These are phyloP conservation scores for Alternaria postmessia DNA, from an alignment of 2,329 filamentous ascomycete genomes.

Conservation along the genomic window DNA sequence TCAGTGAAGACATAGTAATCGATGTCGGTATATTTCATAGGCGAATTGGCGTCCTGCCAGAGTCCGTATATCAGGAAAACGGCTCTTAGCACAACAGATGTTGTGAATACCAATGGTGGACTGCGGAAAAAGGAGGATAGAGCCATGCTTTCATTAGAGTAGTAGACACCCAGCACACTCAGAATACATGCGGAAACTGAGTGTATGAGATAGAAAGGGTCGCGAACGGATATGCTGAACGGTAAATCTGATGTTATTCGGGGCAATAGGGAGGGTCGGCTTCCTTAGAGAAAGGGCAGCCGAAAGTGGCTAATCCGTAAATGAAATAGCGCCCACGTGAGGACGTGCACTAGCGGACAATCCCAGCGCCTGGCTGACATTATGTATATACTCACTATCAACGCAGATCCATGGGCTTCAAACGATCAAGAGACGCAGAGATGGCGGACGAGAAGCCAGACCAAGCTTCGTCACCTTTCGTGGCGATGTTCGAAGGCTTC, in stretches of 20 bases:
- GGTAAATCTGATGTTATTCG: neutral
- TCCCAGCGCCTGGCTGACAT: conserved; percentile 34
- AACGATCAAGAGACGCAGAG: conserved; percentile 47
- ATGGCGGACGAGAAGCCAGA: conserved; percentile 46
- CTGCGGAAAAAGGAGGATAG: conserved; percentile 46
- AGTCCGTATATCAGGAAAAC: conserved; percentile 84
- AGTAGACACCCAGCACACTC: neutral
- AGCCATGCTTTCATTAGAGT: conserved; percentile 27
- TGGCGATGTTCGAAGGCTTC: conserved; percentile 84
- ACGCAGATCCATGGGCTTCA: conserved; percentile 33
- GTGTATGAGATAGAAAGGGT: neutral
- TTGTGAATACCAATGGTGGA: conserved; percentile 51
- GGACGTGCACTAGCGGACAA: conserved; percentile 26
- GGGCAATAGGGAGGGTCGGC: conserved; percentile 4
- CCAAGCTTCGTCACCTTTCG: conserved; percentile 54
- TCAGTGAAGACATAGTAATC: conserved; percentile 99
- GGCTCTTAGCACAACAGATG: conserved; percentile 70
- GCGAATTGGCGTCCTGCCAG: conserved; percentile 89
- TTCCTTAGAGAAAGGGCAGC: conserved; percentile 19
- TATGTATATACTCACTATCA: conserved; percentile 16
- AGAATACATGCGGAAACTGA: neutral
- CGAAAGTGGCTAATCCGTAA: conserved; percentile 31
- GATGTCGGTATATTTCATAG: conserved; percentile 98
- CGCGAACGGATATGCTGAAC: neutral
- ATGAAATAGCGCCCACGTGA: conserved; percentile 31